Conservation (phyloP, 257 asterid species). For the Solanum bukasovii region DNA sequence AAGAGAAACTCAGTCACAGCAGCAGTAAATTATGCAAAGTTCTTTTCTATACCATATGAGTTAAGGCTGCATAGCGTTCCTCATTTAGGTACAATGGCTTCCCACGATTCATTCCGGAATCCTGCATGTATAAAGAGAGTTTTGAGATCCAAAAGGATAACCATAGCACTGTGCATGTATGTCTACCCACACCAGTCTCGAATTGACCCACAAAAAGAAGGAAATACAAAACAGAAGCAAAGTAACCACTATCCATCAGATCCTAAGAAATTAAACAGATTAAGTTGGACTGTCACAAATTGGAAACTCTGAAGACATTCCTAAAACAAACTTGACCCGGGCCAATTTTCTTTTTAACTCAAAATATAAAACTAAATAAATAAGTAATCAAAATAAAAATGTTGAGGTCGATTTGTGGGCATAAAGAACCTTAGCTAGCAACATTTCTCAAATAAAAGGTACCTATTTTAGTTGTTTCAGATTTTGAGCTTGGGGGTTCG, state of each 20-base stretch:
- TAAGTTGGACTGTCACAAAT: neutral
- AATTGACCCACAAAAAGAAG: neutral
- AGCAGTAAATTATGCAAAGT: neutral
- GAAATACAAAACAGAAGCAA: neutral
- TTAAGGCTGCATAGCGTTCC: slow-evolving; percentile 87
- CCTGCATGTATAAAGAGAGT: slow-evolving; percentile 32
- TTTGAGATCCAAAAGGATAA: neutral
- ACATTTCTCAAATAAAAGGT: neutral
- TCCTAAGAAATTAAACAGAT: neutral
- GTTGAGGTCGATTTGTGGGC: neutral
- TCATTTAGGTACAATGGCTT: slow-evolving; percentile 84
- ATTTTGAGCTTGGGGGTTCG: neutral
- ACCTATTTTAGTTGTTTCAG: neutral
- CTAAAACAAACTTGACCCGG: neutral
- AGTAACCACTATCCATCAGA: neutral
- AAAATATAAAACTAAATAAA: neutral
- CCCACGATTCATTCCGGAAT: slow-evolving; percentile 74
- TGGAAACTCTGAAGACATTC: neutral
- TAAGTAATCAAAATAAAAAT: neutral
- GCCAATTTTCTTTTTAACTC: neutral
- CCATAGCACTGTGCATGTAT: neutral
- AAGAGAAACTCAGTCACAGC: neutral
- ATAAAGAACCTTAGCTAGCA: neutral
- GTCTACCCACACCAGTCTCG: neutral
- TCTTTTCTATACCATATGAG: slow-evolving; percentile 55